phyloP scores from a whole-genome alignment of 371 early-diverging fungal species.

The Mortierella sp. region DNA sequence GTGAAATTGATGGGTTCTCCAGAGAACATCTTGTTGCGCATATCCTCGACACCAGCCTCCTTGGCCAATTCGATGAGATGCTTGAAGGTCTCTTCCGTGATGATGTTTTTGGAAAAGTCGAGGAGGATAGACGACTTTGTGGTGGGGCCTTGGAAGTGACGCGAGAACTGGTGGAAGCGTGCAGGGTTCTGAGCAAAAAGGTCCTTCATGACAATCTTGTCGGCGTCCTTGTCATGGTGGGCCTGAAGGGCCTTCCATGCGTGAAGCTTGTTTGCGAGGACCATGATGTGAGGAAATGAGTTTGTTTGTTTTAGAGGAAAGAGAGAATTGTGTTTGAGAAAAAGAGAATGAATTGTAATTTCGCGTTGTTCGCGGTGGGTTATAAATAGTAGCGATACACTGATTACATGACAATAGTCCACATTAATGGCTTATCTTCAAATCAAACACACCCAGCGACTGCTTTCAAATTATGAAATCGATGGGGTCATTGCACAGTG shows the following conservation, averaged over 20 bases:
- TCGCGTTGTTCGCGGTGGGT: background rate
- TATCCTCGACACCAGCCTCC: slow-evolving; percentile 88
- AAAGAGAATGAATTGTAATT: slow-evolving; percentile 2
- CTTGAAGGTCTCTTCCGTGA: slow-evolving; percentile 83
- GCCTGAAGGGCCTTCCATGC: slow-evolving; percentile 89
- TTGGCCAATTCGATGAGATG: slow-evolving; percentile 86
- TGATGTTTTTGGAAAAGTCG: slow-evolving; percentile 96
- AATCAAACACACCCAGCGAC: background rate
- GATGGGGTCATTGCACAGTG: background rate
- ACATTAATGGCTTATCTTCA: background rate
- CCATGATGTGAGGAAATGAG: slow-evolving; percentile 60
- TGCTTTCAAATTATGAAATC: background rate
- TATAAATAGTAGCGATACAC: background rate
- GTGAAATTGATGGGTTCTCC: slow-evolving; percentile 98
- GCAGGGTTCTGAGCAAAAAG: slow-evolving; percentile 80
- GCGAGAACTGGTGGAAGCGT: slow-evolving; percentile 86
- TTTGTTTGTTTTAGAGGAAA: background rate
- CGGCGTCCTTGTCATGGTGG: slow-evolving; percentile 85
- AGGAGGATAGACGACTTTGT: slow-evolving; percentile 81
- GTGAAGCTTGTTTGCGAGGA: slow-evolving; percentile 78
- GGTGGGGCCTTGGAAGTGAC: slow-evolving; percentile 76
- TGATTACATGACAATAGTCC: too few relatives aligned
- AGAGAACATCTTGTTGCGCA: slow-evolving; percentile 93
- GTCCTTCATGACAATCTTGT: slow-evolving; percentile 80
- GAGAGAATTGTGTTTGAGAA: background rate